Evolutionary conservation across 345 rosid genomes (phyloP), one percentile per base, ranked within the genome.

Genomic region (Syzygium jambos): DNA sequence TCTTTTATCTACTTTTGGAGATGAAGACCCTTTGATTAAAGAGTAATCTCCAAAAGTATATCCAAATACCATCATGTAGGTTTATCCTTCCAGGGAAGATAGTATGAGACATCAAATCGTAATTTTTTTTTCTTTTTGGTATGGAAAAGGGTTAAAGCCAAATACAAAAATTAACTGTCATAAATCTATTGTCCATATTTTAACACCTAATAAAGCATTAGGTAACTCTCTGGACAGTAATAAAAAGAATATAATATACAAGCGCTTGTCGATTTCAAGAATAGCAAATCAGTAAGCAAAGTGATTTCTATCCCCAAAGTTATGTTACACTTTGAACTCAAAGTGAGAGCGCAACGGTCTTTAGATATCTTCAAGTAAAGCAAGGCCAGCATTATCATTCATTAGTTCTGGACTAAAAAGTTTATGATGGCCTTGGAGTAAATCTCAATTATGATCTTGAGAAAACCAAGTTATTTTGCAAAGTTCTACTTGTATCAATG

Each of bases 231-330:
- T 65, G 8, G 11, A 11, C 16, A 11, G 23, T 4, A 16, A 65
- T 30, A 16, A 30, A 16, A 29, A 65, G 34, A 65, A 65, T 30
- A 22, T 16, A 14, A 8, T 29, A 29, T 29, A 15, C 77, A 29
- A 63, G 41, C 9, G 1, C 41, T 15, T 30, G 16, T 65, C 23
- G 3, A 65, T 65, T 65, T 65, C 43, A 15, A 65, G 43, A 65
- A 15, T 15, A 7, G 43, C 78, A 65, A 65, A 41, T 41, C 0
- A 65, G 1, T 65, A 1, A 7, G 0, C 41, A 4, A 9, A 65
- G 43, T 1, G 11, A 68, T 17, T 16, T 68, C 19, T 22, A 30
- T 30, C 11, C 19, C 6, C 9, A 68, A 68, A 15, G 23, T 68
- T n/a, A 63, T 63, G 7, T 63, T 29, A 38, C 38, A 7, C 78